Conservation (phyloP, 495 filamentous ascomycete genomes). For the Neurospora tetraspora region DNA sequence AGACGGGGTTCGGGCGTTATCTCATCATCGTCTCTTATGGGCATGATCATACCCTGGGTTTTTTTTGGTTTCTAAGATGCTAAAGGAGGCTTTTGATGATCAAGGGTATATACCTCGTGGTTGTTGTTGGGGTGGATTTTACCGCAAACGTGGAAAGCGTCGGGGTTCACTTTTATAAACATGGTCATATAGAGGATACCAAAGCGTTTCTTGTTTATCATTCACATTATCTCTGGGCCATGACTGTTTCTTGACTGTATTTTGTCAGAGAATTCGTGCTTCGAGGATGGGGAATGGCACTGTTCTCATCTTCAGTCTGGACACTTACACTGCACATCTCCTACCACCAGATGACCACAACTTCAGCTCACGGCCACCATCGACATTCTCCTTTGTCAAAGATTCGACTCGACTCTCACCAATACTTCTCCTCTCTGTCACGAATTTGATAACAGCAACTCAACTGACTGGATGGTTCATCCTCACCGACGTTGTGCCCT, state of each 20-base stretch:
- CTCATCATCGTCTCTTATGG: not conserved
- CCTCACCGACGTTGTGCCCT: not conserved
- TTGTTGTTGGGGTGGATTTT: not conserved
- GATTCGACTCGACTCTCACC: not conserved
- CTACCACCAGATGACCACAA: not conserved
- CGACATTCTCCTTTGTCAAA: not conserved
- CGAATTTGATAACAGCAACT: not conserved
- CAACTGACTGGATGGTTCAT: not conserved
- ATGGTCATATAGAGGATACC: not conserved
- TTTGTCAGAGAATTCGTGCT: not conserved
- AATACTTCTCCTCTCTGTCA: not conserved
- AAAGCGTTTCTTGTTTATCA: not conserved
- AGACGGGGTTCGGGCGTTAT: not conserved
- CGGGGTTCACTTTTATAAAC: not conserved
- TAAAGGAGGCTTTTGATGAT: not conserved
- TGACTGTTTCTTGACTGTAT: not conserved
- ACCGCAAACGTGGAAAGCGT: not conserved
- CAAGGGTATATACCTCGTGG: not conserved
- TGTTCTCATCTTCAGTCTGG: not conserved
- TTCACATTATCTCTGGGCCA: not conserved
- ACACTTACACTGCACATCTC: not conserved
- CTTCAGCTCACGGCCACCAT: not conserved
- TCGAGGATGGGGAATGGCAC: too few relatives aligned
- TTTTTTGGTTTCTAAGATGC: not conserved
- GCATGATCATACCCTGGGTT: not conserved